These are phyloP conservation scores for Leccinum discolor DNA, from an alignment of 1,284 basidiomycete species.

Conservation along the genomic window DNA sequence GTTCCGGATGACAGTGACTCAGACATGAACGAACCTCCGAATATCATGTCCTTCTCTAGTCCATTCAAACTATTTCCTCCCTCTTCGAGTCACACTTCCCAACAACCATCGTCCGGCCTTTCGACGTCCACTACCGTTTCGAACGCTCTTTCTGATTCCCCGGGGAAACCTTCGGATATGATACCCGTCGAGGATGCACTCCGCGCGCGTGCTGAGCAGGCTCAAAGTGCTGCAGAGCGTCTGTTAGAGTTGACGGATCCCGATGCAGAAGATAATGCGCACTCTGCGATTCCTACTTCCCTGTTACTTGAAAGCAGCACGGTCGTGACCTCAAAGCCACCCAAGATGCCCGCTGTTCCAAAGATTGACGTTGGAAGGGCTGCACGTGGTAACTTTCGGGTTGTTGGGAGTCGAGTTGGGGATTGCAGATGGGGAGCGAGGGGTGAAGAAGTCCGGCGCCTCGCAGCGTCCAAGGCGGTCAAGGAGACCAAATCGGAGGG, in stretches of 20 bases:
- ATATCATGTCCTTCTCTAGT: slow-evolving; percentile 71
- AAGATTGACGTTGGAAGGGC: slow-evolving; percentile 44
- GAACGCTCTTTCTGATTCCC: slow-evolving; percentile 59
- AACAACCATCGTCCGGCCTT: slow-evolving; percentile 47
- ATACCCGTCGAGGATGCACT: slow-evolving; percentile 79
- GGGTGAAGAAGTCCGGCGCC: slow-evolving; percentile 56
- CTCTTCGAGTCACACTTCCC: slow-evolving; percentile 20
- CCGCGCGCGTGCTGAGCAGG: slow-evolving; percentile 84
- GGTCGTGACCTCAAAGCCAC: slow-evolving; percentile 38
- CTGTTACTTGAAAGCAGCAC: slow-evolving; percentile 50
- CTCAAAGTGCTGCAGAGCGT: slow-evolving; percentile 83
- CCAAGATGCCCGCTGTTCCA: slow-evolving; percentile 24
- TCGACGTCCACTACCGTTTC: slow-evolving; percentile 51
- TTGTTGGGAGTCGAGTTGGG: slow-evolving; percentile 36
- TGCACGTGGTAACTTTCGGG: slow-evolving; percentile 49
- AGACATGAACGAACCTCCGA: slow-evolving; percentile 55
- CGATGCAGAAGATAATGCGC: slow-evolving; percentile 56
- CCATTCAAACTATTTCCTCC: slow-evolving; percentile 57
- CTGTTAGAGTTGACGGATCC: slow-evolving; percentile 79
- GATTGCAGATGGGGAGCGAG: slow-evolving; percentile 39
- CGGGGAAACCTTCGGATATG: slow-evolving; percentile 36
- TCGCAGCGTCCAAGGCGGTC: slow-evolving; percentile 36
- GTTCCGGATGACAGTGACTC: slow-evolving; percentile 74
- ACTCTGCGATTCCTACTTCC: slow-evolving; percentile 57
- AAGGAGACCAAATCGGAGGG: slow-evolving; percentile 51